Base-by-base conservation (phyloP, 2,329 filamentous ascomycete species). In the Aspergillus viridinutans region DNA sequence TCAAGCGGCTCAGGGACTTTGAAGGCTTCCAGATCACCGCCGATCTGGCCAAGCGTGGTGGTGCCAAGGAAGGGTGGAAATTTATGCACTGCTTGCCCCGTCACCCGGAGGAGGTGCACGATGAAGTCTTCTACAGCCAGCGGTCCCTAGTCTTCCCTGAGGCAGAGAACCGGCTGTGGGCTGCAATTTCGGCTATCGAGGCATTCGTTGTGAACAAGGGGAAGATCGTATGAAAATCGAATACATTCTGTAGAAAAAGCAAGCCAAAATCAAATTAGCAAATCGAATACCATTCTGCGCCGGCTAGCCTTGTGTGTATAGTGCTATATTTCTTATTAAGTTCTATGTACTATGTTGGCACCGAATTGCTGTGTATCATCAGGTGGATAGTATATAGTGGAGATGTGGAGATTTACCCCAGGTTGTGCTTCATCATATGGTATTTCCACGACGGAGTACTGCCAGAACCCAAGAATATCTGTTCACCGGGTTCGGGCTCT, bases 81-180 rank as follows among this genome's bases (percentile, higher is more conserved):
- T 99, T 99, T 74, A 97, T 99, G 94, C 94, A 99, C 79, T 99
- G 94, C 73, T 77, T 99, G 58, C 94, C 94, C 14, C 85, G 94
- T 61, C 92, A 99, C 71, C 84, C 85, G 0, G 93, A 99, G 74
- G 94, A 99, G 78, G 94, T 99, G 35, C 86, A 84, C 57, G 93
- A 99, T 69, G 92, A 94, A 69, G 92, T 99, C 1, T 97, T 99
- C 71, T 97, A 97, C 75, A 87, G 90, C 50, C 81, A 85, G 0
- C 83, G 88, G 68, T 96, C 90, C 42, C 79, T 99, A 26, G 94
- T 97, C 3, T 99, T 97, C 78, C 86, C 85, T 1, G 94, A 99
- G 76, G 94, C 91, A 0, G 92, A 97, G 78, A 99, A 99, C 72
- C 86, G 94, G 63, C 74, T 99, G 38, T 99, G 92, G 90, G 88